Conservation (phyloP, 805 yeast genomes). For the Kodamaea neixiangensis region DNA sequence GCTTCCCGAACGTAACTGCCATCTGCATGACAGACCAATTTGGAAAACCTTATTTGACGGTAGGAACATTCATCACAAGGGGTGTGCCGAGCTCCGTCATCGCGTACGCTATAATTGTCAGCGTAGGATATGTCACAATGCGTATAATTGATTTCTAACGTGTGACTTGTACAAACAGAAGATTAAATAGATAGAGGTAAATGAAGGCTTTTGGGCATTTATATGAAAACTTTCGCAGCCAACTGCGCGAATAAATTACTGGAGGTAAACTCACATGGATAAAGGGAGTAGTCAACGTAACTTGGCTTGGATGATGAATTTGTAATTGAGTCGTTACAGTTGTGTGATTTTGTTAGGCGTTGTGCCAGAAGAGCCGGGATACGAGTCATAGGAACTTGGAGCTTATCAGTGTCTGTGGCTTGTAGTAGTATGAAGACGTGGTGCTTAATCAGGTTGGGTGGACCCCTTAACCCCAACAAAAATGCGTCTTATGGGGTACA, state of each 20-base stretch:
- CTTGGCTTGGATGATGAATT: background rate
- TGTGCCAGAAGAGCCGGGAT: background rate
- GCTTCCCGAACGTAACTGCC: conserved; percentile 48
- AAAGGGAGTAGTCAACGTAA: background rate
- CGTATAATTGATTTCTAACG: conserved; percentile 15
- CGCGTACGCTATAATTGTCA: conserved; percentile 35
- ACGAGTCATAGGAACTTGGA: background rate
- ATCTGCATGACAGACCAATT: conserved; percentile 45
- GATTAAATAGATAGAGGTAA: conserved; percentile 12
- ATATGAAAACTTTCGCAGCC: background rate
- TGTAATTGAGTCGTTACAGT: background rate
- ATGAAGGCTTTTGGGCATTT: background rate
- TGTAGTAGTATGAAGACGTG: too few relatives aligned
- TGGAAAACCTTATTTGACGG: conserved; percentile 42
- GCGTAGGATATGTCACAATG: conserved; percentile 46
- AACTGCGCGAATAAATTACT: background rate
- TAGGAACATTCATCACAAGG: conserved; percentile 42
- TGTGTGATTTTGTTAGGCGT: background rate
- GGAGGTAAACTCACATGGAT: background rate
- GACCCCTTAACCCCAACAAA: background rate
- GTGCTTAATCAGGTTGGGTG: background rate
- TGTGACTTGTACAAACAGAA: conserved; percentile 2
- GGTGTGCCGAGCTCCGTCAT: conserved; percentile 45
- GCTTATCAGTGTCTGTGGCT: too few relatives aligned
- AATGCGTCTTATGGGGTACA: background rate